phyloP scores from a whole-genome alignment of 2,329 filamentous ascomycete species.

The Massarina eburnea region DNA sequence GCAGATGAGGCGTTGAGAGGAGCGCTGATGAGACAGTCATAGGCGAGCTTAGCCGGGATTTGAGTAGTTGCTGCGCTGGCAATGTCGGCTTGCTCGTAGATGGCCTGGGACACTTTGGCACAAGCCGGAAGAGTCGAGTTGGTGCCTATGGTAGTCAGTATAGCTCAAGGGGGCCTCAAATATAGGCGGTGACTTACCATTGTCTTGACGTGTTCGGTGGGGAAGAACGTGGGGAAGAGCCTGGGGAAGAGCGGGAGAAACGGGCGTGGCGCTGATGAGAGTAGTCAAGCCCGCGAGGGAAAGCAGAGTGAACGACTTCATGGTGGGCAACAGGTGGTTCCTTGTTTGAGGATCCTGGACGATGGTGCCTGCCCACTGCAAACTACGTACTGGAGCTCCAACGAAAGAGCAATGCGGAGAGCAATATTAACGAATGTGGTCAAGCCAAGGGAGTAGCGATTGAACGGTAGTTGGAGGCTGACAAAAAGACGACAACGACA shows the following conservation, averaged over 20 bases:
- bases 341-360: constrained; percentile 1
- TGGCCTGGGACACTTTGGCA: constrained; percentile 35
- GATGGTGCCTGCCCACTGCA: too few relatives aligned
- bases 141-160: too few relatives aligned
- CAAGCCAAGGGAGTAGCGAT: too few relatives aligned
- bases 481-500: too few relatives aligned
- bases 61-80: constrained; percentile 15
- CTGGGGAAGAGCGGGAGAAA: constrained; percentile 15
- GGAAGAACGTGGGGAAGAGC: constrained; percentile 15
- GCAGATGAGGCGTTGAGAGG: constrained; percentile 48
- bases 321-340: constrained; percentile 11
- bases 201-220: constrained; percentile 23
- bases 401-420: too few relatives aligned
- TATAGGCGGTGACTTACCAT: too few relatives aligned
- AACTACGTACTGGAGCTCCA: too few relatives aligned
- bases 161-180: background rate
- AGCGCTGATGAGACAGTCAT: constrained; percentile 48
- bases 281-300: constrained; percentile 25
- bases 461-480: too few relatives aligned
- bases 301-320: constrained; percentile 24
- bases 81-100: constrained; percentile 23
- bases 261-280: constrained; percentile 27
- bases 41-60: constrained; percentile 48
- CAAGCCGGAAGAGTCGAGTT: constrained; percentile 25
- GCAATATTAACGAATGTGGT: too few relatives aligned